A percentile compares a stretch with the other conserved stretches of the same genome.
phyloP scores from a whole-genome alignment of 257 asterid species.

The Solanum chilense region DNA sequence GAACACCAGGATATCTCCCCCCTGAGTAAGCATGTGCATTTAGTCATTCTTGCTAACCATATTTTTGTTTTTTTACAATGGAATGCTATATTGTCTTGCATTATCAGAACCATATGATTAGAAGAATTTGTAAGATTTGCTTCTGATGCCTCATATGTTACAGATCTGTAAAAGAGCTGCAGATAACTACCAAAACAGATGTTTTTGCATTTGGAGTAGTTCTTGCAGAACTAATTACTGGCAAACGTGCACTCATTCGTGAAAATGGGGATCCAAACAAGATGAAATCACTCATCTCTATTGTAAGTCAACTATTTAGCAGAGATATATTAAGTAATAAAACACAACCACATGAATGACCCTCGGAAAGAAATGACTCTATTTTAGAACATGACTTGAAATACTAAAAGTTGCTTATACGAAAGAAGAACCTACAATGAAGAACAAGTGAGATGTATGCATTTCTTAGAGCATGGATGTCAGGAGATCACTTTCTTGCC shows the following conservation, averaged over 20 bases:
- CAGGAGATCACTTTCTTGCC: background rate
- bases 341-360: background rate
- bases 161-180: slow-evolving; percentile 81
- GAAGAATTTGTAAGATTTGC: background rate
- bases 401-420: background rate
- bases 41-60: background rate
- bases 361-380: background rate
- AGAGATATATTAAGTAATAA: background rate
- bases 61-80: background rate
- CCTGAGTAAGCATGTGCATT: slow-evolving; percentile 55
- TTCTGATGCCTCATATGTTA: background rate
- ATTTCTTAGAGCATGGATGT: background rate
- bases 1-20: slow-evolving; percentile 91
- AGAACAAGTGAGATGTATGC: background rate
- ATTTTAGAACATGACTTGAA: background rate
- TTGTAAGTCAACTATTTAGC: slow-evolving; percentile 34
- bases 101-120: background rate
- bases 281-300: slow-evolving; percentile 72
- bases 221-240: slow-evolving; percentile 74
- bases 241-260: slow-evolving; percentile 72
- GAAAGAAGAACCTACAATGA: background rate
- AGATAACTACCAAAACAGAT: slow-evolving; percentile 77
- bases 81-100: background rate
- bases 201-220: slow-evolving; percentile 87
- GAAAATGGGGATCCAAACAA: slow-evolving; percentile 42